These are phyloP conservation scores for Chaetothyriales sp. DNA, from an alignment of 2,329 filamentous ascomycete species.

Conservation along the genomic window DNA sequence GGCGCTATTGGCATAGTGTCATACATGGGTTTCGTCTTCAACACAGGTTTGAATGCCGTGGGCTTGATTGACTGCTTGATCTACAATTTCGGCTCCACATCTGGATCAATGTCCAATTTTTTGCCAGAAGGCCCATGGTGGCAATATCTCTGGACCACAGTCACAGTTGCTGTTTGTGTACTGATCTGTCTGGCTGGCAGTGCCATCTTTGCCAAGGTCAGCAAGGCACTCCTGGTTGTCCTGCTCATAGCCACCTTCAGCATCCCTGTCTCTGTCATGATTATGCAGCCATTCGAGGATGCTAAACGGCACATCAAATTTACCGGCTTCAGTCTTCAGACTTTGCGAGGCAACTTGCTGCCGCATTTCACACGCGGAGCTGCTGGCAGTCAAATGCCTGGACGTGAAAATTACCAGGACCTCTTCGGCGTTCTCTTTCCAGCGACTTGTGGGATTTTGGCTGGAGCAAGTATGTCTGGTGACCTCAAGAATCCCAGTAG, in stretches of 20 bases:
- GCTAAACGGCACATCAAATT: conserved; percentile 51
- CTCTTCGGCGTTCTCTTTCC: conserved; percentile 79
- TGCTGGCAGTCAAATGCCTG: conserved; percentile 45
- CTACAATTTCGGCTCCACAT: conserved; percentile 51
- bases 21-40: conserved; percentile 78
- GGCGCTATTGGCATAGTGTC: conserved; percentile 79
- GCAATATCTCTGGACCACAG: conserved; percentile 59
- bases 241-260: conserved; percentile 60
- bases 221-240: conserved; percentile 58
- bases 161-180: conserved; percentile 56
- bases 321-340: conserved; percentile 58
- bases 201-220: conserved; percentile 63
- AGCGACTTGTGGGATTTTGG: conserved; percentile 46
- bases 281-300: conserved; percentile 53
- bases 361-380: conserved; percentile 50
- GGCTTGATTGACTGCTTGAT: conserved; percentile 71
- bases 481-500: conserved; percentile 70
- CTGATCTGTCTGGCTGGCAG: conserved; percentile 65
- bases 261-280: conserved; percentile 62
- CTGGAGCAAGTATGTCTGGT: conserved; percentile 78
- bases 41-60: conserved; percentile 74
- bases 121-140: conserved; percentile 62
- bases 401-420: conserved; percentile 58
- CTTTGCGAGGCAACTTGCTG: conserved; percentile 57
- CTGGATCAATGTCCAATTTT: conserved; percentile 42